Evolutionary conservation across 192 early-diverging fungal species (phyloP).

Genomic region (Coemansia sp.): DNA sequence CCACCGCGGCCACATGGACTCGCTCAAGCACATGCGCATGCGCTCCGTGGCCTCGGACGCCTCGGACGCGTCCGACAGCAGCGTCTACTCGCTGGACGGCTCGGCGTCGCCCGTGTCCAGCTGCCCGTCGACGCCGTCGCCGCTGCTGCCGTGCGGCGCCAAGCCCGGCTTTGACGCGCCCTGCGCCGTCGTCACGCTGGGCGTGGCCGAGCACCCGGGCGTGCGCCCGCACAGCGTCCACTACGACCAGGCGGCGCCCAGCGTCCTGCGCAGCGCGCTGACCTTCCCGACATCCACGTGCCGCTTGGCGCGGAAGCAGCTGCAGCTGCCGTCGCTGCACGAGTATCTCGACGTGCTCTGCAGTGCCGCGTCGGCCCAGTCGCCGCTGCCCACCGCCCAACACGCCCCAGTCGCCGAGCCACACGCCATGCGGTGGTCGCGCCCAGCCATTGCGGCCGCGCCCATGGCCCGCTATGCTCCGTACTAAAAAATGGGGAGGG

Average conservation of each 20-base stretch:
- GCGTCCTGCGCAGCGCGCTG: constrained; percentile 10
- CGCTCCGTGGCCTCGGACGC: background rate
- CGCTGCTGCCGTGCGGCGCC: background rate
- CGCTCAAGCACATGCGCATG: background rate
- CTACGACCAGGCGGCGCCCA: background rate
- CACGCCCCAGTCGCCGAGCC: constrained; percentile 8
- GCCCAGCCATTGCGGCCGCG: constrained; percentile 1
- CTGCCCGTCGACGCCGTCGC: constrained; percentile 9
- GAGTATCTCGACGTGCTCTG: constrained; percentile 30
- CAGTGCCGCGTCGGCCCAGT: constrained; percentile 22
- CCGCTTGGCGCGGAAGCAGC: constrained; percentile 5
- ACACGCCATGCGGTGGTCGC: constrained; percentile 7
- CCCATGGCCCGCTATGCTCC: constrained; percentile 20
- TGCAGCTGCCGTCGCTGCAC: constrained; percentile 18
- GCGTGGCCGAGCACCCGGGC: constrained; percentile 17
- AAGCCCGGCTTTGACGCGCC: background rate
- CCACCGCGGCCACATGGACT: constrained; percentile 37
- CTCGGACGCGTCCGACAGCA: background rate
- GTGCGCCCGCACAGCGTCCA: constrained; percentile 1
- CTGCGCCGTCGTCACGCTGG: constrained; percentile 3
- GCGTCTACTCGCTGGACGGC: background rate
- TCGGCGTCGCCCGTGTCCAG: constrained; percentile 12
- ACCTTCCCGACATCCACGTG: constrained; percentile 14
- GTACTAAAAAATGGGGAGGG: constrained; percentile 14
- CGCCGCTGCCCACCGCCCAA: constrained; percentile 18